A percentile compares a stretch with the other conserved stretches of the same genome.
Conservation (phyloP, 257 asterid genomes). For the Penstemon barbatus region DNA sequence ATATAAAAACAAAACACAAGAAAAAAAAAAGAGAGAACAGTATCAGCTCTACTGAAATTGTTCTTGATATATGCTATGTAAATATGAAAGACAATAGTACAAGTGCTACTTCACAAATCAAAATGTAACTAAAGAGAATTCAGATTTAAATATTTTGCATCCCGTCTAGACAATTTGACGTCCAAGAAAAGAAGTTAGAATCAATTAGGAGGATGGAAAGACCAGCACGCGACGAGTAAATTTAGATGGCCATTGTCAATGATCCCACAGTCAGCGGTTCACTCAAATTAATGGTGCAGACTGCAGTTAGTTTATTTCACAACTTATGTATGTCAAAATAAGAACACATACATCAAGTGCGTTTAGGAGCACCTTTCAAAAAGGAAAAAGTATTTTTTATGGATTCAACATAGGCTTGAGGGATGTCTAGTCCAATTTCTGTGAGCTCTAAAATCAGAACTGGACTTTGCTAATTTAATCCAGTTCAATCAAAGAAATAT, state of each 20-base stretch:
- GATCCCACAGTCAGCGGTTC: conserved; percentile 4
- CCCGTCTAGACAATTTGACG: neutral
- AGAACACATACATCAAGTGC: neutral
- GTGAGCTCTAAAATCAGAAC: conserved; percentile 17
- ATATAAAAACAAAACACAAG: conserved; percentile 21
- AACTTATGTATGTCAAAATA: conserved; percentile 5
- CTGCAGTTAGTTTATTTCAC: neutral
- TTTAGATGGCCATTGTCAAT: conserved; percentile 6
- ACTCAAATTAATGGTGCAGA: conserved; percentile 12
- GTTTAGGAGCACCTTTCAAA: too few species aligned
- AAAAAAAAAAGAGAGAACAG: neutral
- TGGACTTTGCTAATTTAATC: conserved; percentile 13
- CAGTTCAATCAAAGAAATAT: conserved; percentile 14
- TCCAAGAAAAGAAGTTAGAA: neutral
- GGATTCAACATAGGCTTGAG: conserved; percentile 24
- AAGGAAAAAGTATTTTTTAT: neutral
- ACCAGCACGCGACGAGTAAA: neutral
- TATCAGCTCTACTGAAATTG: conserved; percentile 18
- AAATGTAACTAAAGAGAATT: conserved; percentile 19
- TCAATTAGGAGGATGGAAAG: neutral
- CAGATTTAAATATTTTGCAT: conserved; percentile 1
- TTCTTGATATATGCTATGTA: conserved; percentile 14
- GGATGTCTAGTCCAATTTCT: conserved; percentile 15
- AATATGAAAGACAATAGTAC: conserved; percentile 12
- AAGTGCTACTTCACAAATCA: conserved; percentile 9